Conservation (phyloP, 2,329 filamentous ascomycete species). For the Pleomassaria siparia region DNA sequence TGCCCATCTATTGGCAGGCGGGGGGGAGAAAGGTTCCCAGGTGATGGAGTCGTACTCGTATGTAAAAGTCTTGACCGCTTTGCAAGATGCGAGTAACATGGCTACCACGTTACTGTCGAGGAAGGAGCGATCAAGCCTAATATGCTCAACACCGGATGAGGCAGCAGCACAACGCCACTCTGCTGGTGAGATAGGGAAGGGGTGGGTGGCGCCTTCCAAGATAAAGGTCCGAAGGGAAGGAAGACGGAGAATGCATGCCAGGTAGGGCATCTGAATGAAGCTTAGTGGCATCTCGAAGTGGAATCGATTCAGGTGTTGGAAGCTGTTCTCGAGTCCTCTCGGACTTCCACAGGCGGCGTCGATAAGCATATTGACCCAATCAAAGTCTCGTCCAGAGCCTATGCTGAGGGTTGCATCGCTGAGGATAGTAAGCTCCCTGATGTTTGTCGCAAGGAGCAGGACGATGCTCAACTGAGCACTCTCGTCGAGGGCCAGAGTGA, state of each 20-base stretch:
- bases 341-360: neutral
- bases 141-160: slow-evolving; percentile 2
- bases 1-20: slow-evolving; percentile 3
- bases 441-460: neutral
- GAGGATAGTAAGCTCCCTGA: neutral
- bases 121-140: neutral
- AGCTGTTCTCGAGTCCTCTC: neutral
- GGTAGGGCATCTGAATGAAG: neutral
- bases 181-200: neutral
- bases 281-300: neutral
- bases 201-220: neutral
- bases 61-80: slow-evolving; percentile 3
- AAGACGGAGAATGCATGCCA: neutral
- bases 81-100: slow-evolving; percentile 7
- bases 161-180: slow-evolving; percentile 6
- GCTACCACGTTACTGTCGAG: slow-evolving; percentile 6
- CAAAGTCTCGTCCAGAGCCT: neutral
- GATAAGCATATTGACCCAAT: neutral
- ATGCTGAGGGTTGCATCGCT: neutral
- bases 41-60: neutral
- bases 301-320: neutral
- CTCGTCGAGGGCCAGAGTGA: neutral
- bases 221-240: neutral
- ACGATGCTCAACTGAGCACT: neutral
- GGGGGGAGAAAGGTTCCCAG: slow-evolving; percentile 10